Conservation (phyloP, 1,284 basidiomycete species). For the Boletellus sp. region DNA sequence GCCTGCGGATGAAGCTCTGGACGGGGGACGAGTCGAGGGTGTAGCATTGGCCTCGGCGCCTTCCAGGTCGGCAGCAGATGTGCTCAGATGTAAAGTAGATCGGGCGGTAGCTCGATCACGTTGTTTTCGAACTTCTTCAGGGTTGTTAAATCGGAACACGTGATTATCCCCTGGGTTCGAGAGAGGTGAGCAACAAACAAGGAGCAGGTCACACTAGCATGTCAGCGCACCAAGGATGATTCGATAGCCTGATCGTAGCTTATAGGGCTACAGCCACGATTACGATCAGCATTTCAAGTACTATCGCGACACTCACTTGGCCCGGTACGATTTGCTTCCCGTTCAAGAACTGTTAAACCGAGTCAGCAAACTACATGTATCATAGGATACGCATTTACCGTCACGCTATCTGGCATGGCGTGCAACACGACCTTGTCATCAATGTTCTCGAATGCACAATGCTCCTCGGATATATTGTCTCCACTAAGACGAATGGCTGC, state of each 20-base stretch:
- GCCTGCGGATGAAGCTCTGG: constrained; percentile 65
- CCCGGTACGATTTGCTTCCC: constrained; percentile 80
- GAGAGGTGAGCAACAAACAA: neutral
- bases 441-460: constrained; percentile 87
- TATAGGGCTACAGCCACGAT: constrained; percentile 54
- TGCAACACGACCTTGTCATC: constrained; percentile 85
- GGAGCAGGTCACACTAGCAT: constrained; percentile 4
- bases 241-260: constrained; percentile 88
- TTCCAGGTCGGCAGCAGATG: constrained; percentile 64
- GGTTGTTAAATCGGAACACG: constrained; percentile 97
- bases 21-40: constrained; percentile 62
- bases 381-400: constrained; percentile 50
- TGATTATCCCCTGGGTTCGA: constrained; percentile 80
- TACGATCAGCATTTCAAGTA: constrained; percentile 21
- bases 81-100: constrained; percentile 63
- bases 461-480: constrained; percentile 86
- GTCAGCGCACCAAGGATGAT: constrained; percentile 79
- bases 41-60: constrained; percentile 41
- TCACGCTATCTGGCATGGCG: constrained; percentile 76
- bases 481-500: constrained; percentile 94
- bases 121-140: constrained; percentile 89
- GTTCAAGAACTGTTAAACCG: constrained; percentile 71
- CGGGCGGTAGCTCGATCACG: constrained; percentile 73
- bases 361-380: constrained; percentile 6
- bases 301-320: constrained; percentile 48